Conservation (phyloP, 352 stramenopile species). For the Phytopythium boreale region DNA sequence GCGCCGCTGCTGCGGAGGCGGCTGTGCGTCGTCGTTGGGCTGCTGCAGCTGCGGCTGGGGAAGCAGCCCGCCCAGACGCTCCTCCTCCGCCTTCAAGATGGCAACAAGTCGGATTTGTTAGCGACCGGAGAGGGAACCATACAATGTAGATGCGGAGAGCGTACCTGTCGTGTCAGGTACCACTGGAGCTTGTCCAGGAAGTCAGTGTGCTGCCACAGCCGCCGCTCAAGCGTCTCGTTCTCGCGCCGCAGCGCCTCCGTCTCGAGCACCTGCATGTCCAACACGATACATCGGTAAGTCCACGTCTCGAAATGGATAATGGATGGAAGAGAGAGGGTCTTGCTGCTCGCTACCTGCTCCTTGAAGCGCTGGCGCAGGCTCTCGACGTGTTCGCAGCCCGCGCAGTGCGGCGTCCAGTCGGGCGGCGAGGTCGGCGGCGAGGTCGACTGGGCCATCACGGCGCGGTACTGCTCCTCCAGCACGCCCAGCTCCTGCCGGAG, state of each 20-base stretch:
- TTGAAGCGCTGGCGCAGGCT: slow-evolving; percentile 3
- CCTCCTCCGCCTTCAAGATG: not conserved
- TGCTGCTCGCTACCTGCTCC: slow-evolving; percentile 6
- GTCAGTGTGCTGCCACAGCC: slow-evolving; percentile 18
- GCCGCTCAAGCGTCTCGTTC: slow-evolving; percentile 23
- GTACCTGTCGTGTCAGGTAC: slow-evolving; percentile 15
- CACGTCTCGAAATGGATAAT: slow-evolving; percentile 2
- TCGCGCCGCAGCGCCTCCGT: slow-evolving; percentile 25
- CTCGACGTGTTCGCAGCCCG: slow-evolving; percentile 10
- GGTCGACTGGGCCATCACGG: slow-evolving; percentile 16
- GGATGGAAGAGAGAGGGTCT: slow-evolving; percentile 3
- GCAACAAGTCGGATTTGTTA: not conserved
- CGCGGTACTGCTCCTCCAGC: slow-evolving; percentile 26
- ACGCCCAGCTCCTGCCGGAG: slow-evolving; percentile 22
- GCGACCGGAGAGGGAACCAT: not conserved
- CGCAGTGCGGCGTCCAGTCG: not conserved
- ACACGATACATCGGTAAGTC: slow-evolving; percentile 12
- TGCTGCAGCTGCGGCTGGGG: not conserved
- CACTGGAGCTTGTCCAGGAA: slow-evolving; percentile 26
- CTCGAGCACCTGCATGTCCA: slow-evolving; percentile 15
- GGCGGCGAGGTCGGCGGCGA: not conserved
- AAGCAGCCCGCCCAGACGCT: not conserved
- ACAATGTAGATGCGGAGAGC: not conserved
- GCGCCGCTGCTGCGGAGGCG: not conserved
- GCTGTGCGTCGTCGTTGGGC: not conserved